Base-by-base conservation (phyloP, 2,329 filamentous ascomycete species). In the Penicillium sp. region DNA sequence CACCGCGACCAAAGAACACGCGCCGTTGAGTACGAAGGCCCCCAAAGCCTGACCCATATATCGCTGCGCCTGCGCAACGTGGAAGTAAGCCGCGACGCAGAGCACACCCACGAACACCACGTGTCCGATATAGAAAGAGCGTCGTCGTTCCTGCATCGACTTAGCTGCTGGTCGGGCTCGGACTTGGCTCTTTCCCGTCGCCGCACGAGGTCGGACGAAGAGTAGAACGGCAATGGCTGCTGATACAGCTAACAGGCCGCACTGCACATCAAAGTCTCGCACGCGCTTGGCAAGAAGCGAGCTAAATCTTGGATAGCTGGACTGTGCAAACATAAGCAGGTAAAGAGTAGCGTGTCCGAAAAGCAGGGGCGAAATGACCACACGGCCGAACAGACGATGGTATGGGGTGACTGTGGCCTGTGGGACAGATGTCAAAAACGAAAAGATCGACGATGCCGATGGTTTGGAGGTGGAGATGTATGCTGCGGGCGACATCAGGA, bases 321-420 rank as follows among this genome's bases (percentile, higher is more conserved):
- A 68, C 39, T 72, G 67, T 41, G 76, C 53, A 57, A 80, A 83
- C 62, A 80, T 81, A 35, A 72, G 69, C 16, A 80, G 47, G 48
- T 83, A 83, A 44, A 82, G 67, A 0, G 59, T 47, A 1, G 71
- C 75, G 56, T 83, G 80, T 3, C 69, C 54, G 21, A 67, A 56
- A 36, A 82, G 68, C 2, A 83, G 59, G 9, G 72, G 50, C 9
- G 69, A 68, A 28, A 80, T 65, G 10, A 74, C 59, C 38, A 79
- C 65, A 1, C 77, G 73, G 9, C 79, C 79, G 19, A 81, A 71
- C 4, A 80, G 64, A 36, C 79, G 76, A 51, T 83, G 80, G 30
- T 73, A 71, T 4, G 68, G 62, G 36, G 79, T 79, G n/a, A 83
- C 54, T 7, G 71, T 61, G 47, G 77, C 71, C 51, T 81, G 78